phyloP scores from a whole-genome alignment of 352 stramenopile species.

The Phytophthora nicotianae region DNA sequence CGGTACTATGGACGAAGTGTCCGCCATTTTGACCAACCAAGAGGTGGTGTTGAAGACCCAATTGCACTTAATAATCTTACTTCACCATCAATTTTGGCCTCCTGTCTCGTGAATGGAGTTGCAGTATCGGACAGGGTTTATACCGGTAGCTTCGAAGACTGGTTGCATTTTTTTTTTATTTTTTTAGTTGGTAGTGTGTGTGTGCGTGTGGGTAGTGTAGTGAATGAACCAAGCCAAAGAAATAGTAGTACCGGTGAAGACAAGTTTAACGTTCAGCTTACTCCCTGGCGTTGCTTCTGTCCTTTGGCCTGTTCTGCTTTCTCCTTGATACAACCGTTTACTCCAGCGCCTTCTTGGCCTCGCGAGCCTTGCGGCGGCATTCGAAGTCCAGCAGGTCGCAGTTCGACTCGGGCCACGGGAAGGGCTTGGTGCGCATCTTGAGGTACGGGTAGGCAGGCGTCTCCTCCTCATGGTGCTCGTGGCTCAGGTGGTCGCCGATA shows the following conservation, averaged over 20 bases:
- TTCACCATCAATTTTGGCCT: neutral
- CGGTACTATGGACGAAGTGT: constrained; percentile 28
- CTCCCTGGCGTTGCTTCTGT: neutral
- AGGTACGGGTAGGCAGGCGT: constrained; percentile 77
- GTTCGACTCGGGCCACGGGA: constrained; percentile 79
- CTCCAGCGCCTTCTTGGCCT: constrained; percentile 72
- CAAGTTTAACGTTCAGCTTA: neutral
- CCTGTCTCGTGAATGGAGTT: neutral
- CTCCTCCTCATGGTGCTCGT: constrained; percentile 71
- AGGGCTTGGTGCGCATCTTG: constrained; percentile 89
- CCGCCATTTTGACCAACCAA: constrained; percentile 13
- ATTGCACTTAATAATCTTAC: constrained; percentile 3
- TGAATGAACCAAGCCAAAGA: neutral
- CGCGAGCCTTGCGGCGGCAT: constrained; percentile 70
- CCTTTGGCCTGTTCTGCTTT: neutral
- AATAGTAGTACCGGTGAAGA: neutral
- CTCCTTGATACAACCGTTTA: constrained; percentile 32
- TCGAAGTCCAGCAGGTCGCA: constrained; percentile 82
- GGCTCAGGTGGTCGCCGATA: constrained; percentile 58
- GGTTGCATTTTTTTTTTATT: constrained; percentile 28
- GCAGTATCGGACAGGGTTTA: neutral
- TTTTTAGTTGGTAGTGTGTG: constrained; percentile 15
- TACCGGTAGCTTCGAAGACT: constrained; percentile 12
- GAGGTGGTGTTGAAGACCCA: constrained; percentile 1
- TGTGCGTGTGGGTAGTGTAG: neutral